Percentiles rank a stretch among this genome's conserved stretches.
Evolutionary conservation across 2,329 filamentous ascomycete genomes (phyloP).

Genomic region (Malbranchea cinnamomea): DNA sequence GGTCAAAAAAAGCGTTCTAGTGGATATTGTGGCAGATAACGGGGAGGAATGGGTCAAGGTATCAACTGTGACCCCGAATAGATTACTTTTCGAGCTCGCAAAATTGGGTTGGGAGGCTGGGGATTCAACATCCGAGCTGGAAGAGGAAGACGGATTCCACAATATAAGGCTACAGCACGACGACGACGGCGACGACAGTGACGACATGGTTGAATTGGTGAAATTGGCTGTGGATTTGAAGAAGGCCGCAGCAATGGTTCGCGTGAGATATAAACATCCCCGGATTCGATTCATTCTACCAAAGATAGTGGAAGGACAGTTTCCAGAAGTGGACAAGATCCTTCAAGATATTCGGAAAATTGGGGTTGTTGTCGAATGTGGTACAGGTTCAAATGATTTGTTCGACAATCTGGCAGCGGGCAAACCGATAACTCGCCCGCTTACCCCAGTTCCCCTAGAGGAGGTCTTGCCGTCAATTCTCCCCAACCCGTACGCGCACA

Average conservation of each 20-base stretch:
- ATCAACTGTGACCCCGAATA: slow-evolving; percentile 47
- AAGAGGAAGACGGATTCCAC: slow-evolving; percentile 15
- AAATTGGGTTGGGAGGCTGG: slow-evolving; percentile 48
- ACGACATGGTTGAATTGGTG: slow-evolving; percentile 44
- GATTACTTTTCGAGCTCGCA: slow-evolving; percentile 52
- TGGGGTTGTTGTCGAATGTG: slow-evolving; percentile 30
- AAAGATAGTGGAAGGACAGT: slow-evolving; percentile 37
- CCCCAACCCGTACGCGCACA: slow-evolving; percentile 25
- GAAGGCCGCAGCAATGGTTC: slow-evolving; percentile 40
- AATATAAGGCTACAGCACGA: slow-evolving; percentile 23
- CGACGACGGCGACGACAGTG: slow-evolving; percentile 30
- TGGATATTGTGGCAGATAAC: slow-evolving; percentile 50
- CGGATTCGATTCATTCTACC: slow-evolving; percentile 46
- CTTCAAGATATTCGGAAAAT: slow-evolving; percentile 40
- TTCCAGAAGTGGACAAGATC: slow-evolving; percentile 41
- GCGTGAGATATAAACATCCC: slow-evolving; percentile 46
- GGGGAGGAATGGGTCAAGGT: slow-evolving; percentile 55
- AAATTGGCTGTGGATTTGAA: slow-evolving; percentile 45
- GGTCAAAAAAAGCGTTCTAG: slow-evolving; percentile 32
- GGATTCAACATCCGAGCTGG: slow-evolving; percentile 33
- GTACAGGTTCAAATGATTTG: slow-evolving; percentile 8
- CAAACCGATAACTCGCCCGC: background rate
- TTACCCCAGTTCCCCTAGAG: slow-evolving; percentile 4
- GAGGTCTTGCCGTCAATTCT: slow-evolving; percentile 20
- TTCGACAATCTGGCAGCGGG: slow-evolving; percentile 2